A percentile compares a stretch with the other conserved stretches of the same genome.
These are phyloP conservation scores for Pleurotus tuoliensis DNA, from an alignment of 768 basidiomycete species.

Conservation along the genomic window DNA sequence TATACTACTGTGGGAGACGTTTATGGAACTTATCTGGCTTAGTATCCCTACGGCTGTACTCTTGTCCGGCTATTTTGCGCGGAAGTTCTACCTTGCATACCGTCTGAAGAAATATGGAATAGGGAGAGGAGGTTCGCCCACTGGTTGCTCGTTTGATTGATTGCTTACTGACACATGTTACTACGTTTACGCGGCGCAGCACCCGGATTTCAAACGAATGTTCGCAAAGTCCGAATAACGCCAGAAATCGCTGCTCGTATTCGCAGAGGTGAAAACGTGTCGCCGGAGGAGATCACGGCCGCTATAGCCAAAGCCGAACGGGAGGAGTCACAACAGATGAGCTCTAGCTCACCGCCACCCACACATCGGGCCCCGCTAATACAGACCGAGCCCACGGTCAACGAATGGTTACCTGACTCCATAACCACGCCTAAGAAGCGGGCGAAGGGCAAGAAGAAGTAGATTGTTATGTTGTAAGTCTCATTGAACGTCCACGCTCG, in stretches of 20 bases:
- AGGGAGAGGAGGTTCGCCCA: conserved; percentile 45
- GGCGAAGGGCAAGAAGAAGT: conserved; percentile 31
- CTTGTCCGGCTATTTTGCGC: conserved; percentile 40
- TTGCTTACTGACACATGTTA: neutral
- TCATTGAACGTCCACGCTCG: no score
- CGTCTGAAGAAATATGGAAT: conserved; percentile 44
- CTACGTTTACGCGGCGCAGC: conserved; percentile 25
- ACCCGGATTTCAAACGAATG: conserved; percentile 53
- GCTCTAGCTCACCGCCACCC: conserved; percentile 5
- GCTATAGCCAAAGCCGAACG: conserved; percentile 40
- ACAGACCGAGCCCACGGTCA: conserved; percentile 24
- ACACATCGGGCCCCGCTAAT: neutral
- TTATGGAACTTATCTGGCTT: neutral
- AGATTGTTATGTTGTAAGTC: neutral
- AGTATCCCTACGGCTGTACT: conserved; percentile 44
- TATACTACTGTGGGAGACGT: neutral
- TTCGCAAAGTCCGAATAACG: conserved; percentile 44
- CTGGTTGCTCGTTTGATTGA: conserved; percentile 9
- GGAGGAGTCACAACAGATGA: conserved; percentile 12
- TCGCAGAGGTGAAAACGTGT: conserved; percentile 47
- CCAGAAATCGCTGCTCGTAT: conserved; percentile 54
- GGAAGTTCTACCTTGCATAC: conserved; percentile 48
- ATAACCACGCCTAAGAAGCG: conserved; percentile 42
- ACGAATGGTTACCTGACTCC: conserved; percentile 51
- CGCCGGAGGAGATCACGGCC: conserved; percentile 47